These are phyloP conservation scores for Paraurostyla sp. DNA, from an alignment of 73 alveolate genomes.

Conservation along the genomic window DNA sequence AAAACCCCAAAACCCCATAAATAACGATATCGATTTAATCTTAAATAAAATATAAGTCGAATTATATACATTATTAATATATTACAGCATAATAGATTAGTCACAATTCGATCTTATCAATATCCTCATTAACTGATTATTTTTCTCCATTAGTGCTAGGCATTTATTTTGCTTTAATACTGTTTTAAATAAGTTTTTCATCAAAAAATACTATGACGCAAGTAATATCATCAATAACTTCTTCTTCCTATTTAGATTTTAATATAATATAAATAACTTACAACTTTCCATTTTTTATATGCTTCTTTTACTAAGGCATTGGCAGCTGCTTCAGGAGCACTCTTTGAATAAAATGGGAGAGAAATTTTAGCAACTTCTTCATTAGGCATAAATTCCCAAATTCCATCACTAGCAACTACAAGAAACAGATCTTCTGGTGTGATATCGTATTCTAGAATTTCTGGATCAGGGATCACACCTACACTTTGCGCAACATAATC, in stretches of 20 bases:
- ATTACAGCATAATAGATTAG: no score
- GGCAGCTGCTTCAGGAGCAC: slow-evolving; percentile 87
- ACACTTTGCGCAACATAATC: slow-evolving; percentile 65
- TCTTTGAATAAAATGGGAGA: slow-evolving; percentile 78
- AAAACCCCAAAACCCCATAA: no score
- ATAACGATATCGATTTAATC: no score
- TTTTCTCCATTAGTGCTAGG: no score
- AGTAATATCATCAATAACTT: slow-evolving; percentile 77
- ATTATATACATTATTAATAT: no score
- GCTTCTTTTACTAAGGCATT: slow-evolving; percentile 89
- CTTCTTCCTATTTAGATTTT: slow-evolving; percentile 80
- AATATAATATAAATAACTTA: no score
- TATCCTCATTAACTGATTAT: no score
- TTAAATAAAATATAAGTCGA: no score
- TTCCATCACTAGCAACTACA: slow-evolving; percentile 93
- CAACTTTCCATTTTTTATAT: slow-evolving; percentile 90
- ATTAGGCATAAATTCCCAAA: slow-evolving; percentile 93
- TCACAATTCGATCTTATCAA: no score
- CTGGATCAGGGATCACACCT: slow-evolving; percentile 71
- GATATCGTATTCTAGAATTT: slow-evolving; percentile 46
- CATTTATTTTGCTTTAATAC: not conserved
- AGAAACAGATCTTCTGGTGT: slow-evolving; percentile 83
- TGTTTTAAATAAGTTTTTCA: not conserved
- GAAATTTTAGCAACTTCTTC: slow-evolving; percentile 86
- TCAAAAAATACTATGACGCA: slow-evolving; percentile 58